Evolutionary conservation across 2,329 filamentous ascomycete species (phyloP).

Genomic region (Calonectria pseudoreteaudii): DNA sequence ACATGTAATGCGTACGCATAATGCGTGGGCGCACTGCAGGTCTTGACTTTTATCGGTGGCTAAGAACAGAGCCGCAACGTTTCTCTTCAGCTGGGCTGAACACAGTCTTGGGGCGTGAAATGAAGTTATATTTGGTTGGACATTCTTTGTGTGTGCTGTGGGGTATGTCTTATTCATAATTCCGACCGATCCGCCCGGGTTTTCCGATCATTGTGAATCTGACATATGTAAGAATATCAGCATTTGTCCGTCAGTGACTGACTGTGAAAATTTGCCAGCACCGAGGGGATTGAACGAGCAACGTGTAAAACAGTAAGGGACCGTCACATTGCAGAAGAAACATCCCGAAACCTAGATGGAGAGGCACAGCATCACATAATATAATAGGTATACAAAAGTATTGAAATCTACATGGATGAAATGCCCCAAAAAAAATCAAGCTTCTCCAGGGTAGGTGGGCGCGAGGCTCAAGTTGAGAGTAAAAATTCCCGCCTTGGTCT

Average conservation of each 20-base stretch:
- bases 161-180: background rate
- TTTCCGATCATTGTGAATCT: background rate
- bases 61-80: constrained; percentile 15
- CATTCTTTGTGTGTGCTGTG: background rate
- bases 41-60: constrained; percentile 10
- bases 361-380: background rate
- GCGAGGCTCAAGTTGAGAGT: background rate
- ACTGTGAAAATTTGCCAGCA: background rate
- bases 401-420: background rate
- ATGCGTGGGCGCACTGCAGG: constrained; percentile 11
- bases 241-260: background rate
- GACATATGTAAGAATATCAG: background rate
- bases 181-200: background rate
- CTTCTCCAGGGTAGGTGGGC: background rate
- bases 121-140: background rate
- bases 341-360: background rate
- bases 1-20: constrained; percentile 9
- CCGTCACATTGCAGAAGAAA: background rate
- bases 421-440: background rate
- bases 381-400: background rate
- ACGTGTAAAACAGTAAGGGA: background rate
- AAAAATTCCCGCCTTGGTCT: constrained; percentile 4
- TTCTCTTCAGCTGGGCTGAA: background rate
- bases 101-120: background rate
- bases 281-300: background rate